Percentiles rank a stretch among this genome's conserved stretches.
These are phyloP conservation scores for Zoysia matrella DNA, from an alignment of 202 grass and related monocot species.

Conservation along the genomic window DNA sequence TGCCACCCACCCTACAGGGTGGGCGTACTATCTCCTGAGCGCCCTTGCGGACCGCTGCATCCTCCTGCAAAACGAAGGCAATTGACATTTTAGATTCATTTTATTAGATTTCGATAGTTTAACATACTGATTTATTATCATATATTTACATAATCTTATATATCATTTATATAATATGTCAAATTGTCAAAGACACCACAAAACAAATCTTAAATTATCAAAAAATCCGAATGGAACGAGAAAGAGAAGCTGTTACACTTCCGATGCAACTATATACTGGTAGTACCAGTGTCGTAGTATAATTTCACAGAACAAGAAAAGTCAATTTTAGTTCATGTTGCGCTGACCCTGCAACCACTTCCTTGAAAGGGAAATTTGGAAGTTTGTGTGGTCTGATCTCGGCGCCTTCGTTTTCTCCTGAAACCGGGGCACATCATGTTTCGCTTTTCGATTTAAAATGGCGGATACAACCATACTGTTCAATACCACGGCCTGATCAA, in stretches of 20 bases:
- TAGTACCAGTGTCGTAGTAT: no score
- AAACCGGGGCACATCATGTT: conserved; percentile 23
- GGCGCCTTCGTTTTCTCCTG: conserved; percentile 6
- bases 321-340: neutral
- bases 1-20: neutral
- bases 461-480: neutral
- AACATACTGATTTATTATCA: no score
- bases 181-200: no score
- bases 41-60: conserved; percentile 12
- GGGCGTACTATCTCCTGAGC: neutral
- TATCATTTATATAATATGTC: no score
- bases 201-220: no score
- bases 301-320: neutral
- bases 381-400: conserved; percentile 9
- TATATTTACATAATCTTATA: no score
- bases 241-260: neutral
- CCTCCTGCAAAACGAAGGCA: neutral
- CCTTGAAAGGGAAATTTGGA: conserved; percentile 11
- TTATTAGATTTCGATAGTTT: no score
- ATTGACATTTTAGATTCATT: no score
- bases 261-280: neutral
- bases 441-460: neutral
- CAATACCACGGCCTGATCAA: neutral
- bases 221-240: no score
- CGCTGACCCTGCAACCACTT: neutral